These are phyloP conservation scores for Pisolithus microcarpus DNA, from an alignment of 768 basidiomycete genomes.

Conservation along the genomic window DNA sequence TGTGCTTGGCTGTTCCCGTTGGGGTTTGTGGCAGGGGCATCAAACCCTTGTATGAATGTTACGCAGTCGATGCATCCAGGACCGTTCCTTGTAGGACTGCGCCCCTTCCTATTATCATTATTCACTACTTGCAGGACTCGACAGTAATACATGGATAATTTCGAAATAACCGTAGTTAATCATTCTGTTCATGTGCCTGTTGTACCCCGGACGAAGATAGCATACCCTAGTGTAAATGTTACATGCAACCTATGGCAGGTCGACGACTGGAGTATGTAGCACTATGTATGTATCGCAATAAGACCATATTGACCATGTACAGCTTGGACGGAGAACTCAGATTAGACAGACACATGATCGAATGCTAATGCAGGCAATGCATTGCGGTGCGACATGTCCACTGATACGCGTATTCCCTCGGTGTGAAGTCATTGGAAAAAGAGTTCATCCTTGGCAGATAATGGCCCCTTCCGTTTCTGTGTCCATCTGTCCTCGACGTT, in stretches of 20 bases:
- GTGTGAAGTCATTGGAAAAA: conserved; percentile 32
- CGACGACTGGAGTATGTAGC: too few species aligned
- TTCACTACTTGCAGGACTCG: conserved; percentile 5
- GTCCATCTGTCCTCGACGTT: conserved; percentile 1
- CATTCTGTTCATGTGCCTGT: neutral
- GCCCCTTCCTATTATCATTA: conserved; percentile 3
- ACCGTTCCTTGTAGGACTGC: conserved; percentile 2
- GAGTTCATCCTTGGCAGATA: conserved; percentile 30
- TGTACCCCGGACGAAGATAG: neutral
- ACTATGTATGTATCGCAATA: too few species aligned
- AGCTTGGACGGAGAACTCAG: too few species aligned
- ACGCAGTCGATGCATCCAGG: conserved; percentile 9
- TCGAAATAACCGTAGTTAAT: neutral
- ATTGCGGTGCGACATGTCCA: too few species aligned
- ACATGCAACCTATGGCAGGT: neutral
- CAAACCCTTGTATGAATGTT: conserved; percentile 4
- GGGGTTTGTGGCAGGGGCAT: conserved; percentile 3
- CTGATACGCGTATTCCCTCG: neutral
- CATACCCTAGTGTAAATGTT: neutral
- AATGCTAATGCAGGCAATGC: neutral
- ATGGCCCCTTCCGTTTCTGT: conserved; percentile 16
- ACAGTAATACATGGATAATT: neutral
- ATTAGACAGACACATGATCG: neutral
- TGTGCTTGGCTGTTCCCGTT: conserved; percentile 14
- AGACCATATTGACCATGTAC: too few species aligned